These are phyloP conservation scores for Fusarium mundagurra DNA, from an alignment of 2,329 filamentous ascomycete species.

Conservation along the genomic window DNA sequence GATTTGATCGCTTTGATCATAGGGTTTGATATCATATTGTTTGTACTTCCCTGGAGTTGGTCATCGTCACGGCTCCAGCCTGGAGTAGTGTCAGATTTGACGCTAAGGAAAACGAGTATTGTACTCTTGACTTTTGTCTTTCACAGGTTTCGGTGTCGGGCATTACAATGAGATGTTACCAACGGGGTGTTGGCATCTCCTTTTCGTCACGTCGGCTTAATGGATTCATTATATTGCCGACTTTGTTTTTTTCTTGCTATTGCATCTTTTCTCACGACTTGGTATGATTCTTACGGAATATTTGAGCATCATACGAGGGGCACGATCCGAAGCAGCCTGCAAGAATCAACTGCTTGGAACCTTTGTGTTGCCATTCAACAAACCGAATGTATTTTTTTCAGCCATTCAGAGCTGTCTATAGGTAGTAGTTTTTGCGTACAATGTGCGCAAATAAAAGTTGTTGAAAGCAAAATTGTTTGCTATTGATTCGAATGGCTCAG, in stretches of 20 bases:
- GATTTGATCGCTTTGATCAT: constrained; percentile 39
- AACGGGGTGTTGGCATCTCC: constrained; percentile 30
- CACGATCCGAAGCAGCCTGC: constrained; percentile 5
- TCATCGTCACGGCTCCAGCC: neutral
- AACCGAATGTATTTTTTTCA: constrained; percentile 10
- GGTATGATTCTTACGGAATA: constrained; percentile 37
- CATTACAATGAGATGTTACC: constrained; percentile 18
- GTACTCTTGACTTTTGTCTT: constrained; percentile 31
- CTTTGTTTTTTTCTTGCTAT: constrained; percentile 13
- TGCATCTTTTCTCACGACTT: constrained; percentile 38
- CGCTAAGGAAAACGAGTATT: constrained; percentile 5
- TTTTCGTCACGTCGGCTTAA: constrained; percentile 40
- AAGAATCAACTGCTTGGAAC: constrained; percentile 21
- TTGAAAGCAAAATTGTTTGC: constrained; percentile 9
- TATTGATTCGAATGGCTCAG: neutral
- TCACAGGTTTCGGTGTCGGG: constrained; percentile 37
- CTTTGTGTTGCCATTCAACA: constrained; percentile 5
- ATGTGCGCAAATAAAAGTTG: constrained; percentile 32
- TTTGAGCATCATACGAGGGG: constrained; percentile 22
- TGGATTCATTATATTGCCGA: constrained; percentile 35
- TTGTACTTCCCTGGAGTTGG: constrained; percentile 4
- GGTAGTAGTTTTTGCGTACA: constrained; percentile 25
- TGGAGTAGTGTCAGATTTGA: neutral
- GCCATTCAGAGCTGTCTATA: constrained; percentile 9
- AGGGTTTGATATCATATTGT: constrained; percentile 35